Evolutionary conservation across 495 filamentous ascomycete genomes (phyloP), one percentile per base, ranked within the genome.

Genomic region (Podospora anserina): DNA sequence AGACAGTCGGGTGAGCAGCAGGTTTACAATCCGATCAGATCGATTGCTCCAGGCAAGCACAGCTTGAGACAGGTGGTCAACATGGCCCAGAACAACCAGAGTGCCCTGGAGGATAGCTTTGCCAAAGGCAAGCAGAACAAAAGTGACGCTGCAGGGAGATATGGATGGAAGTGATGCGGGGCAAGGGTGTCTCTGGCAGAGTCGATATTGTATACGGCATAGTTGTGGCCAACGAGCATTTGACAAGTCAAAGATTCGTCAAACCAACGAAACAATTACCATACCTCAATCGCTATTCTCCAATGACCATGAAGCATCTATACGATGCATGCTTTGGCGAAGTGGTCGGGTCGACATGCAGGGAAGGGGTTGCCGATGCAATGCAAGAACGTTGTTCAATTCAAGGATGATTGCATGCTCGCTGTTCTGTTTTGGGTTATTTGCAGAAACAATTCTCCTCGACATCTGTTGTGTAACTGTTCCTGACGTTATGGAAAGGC

Each of bases 41-140:
- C 90, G 5, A 91, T 97, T 74, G 88, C 90, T n/a, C 88, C 92
- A 1, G 93, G 92, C 61, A 96, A 97, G 79, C 92, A 96, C 77
- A 92, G 86, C 61, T 82, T 97, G 75, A 88, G 90, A 72, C 92
- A 96, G 80, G 81, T 97, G 77, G 90, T 97, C 71, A 92, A 87
- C 79, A 89, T 88, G 67, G 93, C 89, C 19, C 88, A 85, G 71
- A 89, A 78, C 64, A 92, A 97, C 81, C 88, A 88, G 77, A 90
- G 92, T 5, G 91, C 92, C 6, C 79, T 97, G 74, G 92, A 97
- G 77, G 93, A 97, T 76, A 91, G 88, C 74, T 97, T 96, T 81
- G 91, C 92, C 4, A 79, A 85, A 68, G 92, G 89, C 19, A 84
- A 84, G 74, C 86, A 85, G 74, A 93, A 92, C 74, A 87, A 90